Evolutionary conservation across 495 filamentous ascomycete species (phyloP).

Genomic region (Penicillium cosmopolitanum): DNA sequence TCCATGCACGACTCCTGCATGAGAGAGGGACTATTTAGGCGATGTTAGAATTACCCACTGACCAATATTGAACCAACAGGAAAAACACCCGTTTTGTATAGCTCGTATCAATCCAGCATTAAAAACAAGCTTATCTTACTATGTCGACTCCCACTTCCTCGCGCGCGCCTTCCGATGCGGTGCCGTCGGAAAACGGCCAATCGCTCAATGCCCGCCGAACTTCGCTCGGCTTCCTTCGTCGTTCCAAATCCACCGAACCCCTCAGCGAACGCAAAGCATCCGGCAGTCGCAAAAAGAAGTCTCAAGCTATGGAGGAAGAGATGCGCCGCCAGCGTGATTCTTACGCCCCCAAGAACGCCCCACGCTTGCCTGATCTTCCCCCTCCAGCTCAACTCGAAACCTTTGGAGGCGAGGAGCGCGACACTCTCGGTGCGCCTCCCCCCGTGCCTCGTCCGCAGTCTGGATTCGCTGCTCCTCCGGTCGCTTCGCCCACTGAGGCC

Average conservation of each 20-base stretch:
- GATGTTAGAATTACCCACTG: neutral
- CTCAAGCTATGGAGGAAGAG: constrained; percentile 65
- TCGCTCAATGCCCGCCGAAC: constrained; percentile 36
- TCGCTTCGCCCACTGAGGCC: constrained; percentile 48
- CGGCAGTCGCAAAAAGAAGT: constrained; percentile 68
- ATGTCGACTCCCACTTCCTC: constrained; percentile 29
- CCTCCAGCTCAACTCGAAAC: constrained; percentile 66
- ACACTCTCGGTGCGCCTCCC: constrained; percentile 23
- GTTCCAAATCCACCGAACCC: constrained; percentile 76
- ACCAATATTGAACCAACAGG: neutral
- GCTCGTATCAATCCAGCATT: neutral
- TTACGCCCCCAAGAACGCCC: constrained; percentile 69
- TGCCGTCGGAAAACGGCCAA: constrained; percentile 34
- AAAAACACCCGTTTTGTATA: too few relatives aligned
- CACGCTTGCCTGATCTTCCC: constrained; percentile 77
- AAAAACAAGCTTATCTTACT: constrained; percentile 8
- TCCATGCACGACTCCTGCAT: neutral
- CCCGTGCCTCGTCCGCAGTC: constrained; percentile 25
- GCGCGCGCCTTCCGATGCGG: constrained; percentile 27
- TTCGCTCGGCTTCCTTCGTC: constrained; percentile 70
- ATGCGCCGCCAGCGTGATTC: constrained; percentile 68
- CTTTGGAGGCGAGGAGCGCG: constrained; percentile 71
- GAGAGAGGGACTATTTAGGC: neutral
- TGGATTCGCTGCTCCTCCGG: constrained; percentile 16
- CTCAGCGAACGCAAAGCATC: constrained; percentile 50